A percentile compares a stretch with the other conserved stretches of the same genome.
phyloP scores from a whole-genome alignment of 2,329 filamentous ascomycete species.

The Coniochaeta sp. region DNA sequence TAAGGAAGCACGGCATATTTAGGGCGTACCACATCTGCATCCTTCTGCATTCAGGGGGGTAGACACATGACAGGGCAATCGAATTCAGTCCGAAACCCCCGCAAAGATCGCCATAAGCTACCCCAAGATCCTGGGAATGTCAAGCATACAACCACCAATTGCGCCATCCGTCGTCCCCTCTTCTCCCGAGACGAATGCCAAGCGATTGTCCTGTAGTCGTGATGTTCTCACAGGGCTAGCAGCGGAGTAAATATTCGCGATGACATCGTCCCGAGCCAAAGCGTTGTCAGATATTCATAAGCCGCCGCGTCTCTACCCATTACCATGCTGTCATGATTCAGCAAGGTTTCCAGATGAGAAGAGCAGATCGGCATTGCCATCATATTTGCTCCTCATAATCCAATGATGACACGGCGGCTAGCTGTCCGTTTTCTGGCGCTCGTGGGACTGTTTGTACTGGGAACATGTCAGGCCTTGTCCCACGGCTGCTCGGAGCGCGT shows the following conservation, averaged over 20 bases:
- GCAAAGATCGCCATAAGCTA: background rate
- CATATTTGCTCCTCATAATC: background rate
- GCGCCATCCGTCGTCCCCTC: background rate
- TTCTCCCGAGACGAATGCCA: background rate
- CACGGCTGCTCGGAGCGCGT: background rate
- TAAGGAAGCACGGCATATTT: too few species aligned
- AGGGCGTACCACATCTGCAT: too few species aligned
- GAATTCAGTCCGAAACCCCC: background rate
- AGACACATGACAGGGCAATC: too few species aligned
- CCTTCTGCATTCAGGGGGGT: too few species aligned
- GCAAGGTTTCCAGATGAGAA: background rate
- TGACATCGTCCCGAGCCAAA: background rate
- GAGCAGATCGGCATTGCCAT: background rate
- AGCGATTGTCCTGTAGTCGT: too few species aligned
- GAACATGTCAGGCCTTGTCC: background rate
- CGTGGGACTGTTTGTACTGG: background rate
- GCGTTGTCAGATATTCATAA: background rate
- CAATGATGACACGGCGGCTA: background rate
- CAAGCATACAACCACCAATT: background rate
- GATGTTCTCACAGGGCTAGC: background rate
- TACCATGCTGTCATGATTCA: background rate
- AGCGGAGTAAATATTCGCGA: background rate
- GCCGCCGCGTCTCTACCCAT: background rate
- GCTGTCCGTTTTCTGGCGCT: background rate
- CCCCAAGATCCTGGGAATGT: background rate